Conservation (phyloP, 768 basidiomycete genomes). For the Termitomyces sp. region DNA sequence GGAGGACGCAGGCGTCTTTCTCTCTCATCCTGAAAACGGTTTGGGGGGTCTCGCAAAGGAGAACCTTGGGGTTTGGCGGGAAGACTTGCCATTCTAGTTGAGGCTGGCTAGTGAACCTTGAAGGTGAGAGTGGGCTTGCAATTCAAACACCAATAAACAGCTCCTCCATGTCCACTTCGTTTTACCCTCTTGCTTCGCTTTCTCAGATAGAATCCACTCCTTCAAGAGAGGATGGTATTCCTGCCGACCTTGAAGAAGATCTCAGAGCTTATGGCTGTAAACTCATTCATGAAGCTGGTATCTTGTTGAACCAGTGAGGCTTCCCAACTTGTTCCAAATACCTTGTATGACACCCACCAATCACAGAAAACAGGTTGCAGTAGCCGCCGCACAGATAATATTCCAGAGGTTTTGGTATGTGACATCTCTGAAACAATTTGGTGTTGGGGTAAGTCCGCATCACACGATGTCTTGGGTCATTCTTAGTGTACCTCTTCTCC, state of each 20-base stretch:
- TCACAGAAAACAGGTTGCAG: conserved; percentile 88
- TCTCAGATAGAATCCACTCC: conserved; percentile 77
- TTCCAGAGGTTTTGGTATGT: conserved; percentile 98
- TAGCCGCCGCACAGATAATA: conserved; percentile 93
- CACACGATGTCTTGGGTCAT: conserved; percentile 3
- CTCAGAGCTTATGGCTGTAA: conserved; percentile 90
- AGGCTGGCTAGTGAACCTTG: not conserved
- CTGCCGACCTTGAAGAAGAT: conserved; percentile 79
- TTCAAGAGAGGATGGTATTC: conserved; percentile 79
- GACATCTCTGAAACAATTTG: conserved; percentile 91
- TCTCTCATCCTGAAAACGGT: conserved; percentile 22
- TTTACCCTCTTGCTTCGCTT: conserved; percentile 82
- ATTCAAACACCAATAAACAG: conserved; percentile 12
- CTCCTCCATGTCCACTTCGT: conserved; percentile 38
- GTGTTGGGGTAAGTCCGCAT: conserved; percentile 70
- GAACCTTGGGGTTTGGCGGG: conserved; percentile 32
- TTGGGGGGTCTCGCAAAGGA: conserved; percentile 10
- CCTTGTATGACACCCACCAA: conserved; percentile 10
- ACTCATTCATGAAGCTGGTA: conserved; percentile 92
- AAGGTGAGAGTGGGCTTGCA: not conserved
- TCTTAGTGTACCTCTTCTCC: conserved; percentile 1
- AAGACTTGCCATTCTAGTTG: conserved; percentile 30
- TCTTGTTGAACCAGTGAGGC: conserved; percentile 83
- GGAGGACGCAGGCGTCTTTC: conserved; percentile 22
- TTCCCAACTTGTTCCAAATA: not conserved